Base-by-base conservation (phyloP, 2,329 filamentous ascomycete genomes). In the Alternaria sp. region DNA sequence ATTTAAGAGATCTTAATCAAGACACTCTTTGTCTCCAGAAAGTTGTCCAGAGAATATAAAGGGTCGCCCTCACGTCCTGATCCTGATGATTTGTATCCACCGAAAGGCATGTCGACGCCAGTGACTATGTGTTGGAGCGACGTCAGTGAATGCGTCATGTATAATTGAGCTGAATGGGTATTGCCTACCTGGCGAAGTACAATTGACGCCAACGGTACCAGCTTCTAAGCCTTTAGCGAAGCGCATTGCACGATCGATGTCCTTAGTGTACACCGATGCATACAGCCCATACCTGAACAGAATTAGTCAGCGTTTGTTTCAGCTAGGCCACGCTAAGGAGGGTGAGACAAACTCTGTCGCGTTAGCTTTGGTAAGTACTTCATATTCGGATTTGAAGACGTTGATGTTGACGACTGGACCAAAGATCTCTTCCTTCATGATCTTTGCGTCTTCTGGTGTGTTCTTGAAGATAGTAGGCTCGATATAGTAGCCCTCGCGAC, bases 341-440 rank as follows among this genome's bases (percentile, higher is more conserved):
- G 22, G 16, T 48, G 38, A 44, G 43, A 64, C 66, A 55, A 45
- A 68, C 79, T 93, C 90, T 79, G 94, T 94, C 63, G 83, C 83
- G 82, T 95, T 95, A 80, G 94, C 93, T 64, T 94, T 84, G 22
- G 89, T 86, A 68, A 94, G 88, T 20, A 91, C 92, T 53, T 92
- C 91, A 71, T 94, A 90, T 55, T 94, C 86, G 4, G 90, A 91
- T 41, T 89, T 86, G 46, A 90, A 90, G 71, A 91, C 90, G 63
- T 94, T 84, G 81, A 91, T 93, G 62, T 93, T 91, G 27, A 95
- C 85, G 12, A 94, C 92, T 1, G 92, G 92, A 1, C 92, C 92
- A 66, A 95, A 95, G 70, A 95, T 91, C 79, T 95, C 92, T 79
- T 94, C 89, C 66, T 83, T 87, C 84, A 94, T 94, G 83, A 92